Evolutionary conservation across 768 basidiomycete species (phyloP).

Genomic region (Panellus pusillus): DNA sequence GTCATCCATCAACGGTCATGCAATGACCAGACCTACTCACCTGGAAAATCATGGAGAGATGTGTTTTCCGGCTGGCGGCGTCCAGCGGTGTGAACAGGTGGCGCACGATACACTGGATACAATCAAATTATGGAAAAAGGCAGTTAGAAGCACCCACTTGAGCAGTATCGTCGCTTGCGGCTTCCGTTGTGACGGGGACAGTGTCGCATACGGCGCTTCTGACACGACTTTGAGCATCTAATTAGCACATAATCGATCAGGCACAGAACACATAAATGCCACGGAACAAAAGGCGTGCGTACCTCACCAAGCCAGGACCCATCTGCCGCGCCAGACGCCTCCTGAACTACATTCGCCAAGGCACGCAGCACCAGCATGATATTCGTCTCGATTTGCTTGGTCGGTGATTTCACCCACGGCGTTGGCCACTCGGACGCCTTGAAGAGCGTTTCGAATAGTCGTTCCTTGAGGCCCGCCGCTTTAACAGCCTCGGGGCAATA

Average conservation of each 20-base stretch:
- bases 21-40: conserved; percentile 33
- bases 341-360: conserved; percentile 77
- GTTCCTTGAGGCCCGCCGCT: conserved; percentile 40
- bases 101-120: conserved; percentile 64
- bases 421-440: conserved; percentile 65
- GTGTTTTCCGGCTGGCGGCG: conserved; percentile 38
- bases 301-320: conserved; percentile 57
- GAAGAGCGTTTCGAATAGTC: conserved; percentile 64
- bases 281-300: conserved; percentile 8
- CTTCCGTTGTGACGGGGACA: conserved; percentile 50
- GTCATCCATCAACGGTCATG: not conserved
- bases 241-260: not conserved
- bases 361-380: conserved; percentile 76
- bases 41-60: conserved; percentile 45
- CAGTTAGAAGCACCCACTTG: conserved; percentile 63
- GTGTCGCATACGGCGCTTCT: conserved; percentile 43
- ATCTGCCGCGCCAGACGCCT: conserved; percentile 42
- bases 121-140: not conserved
- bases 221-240: conserved; percentile 75
- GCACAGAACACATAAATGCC: not conserved
- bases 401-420: conserved; percentile 53
- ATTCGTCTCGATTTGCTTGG: conserved; percentile 83
- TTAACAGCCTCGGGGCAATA: conserved; percentile 57
- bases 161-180: conserved; percentile 76
- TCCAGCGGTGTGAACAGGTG: conserved; percentile 44